Percentiles rank a stretch among this genome's conserved stretches.
Evolutionary conservation across 2,329 filamentous ascomycete species (phyloP).

Genomic region (Colletotrichum kahawae): DNA sequence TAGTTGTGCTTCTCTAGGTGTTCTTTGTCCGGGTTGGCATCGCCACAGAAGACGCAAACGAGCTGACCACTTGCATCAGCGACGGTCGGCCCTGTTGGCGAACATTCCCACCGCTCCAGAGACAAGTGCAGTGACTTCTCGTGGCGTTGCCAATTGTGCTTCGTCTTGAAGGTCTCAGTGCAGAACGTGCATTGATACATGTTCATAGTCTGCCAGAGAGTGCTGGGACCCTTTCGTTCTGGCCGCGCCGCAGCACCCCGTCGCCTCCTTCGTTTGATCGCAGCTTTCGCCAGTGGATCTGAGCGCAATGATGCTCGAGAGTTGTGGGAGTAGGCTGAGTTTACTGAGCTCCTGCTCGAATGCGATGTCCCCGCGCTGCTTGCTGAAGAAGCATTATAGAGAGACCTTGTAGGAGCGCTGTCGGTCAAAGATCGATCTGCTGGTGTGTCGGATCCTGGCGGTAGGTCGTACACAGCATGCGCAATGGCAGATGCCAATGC

Average conservation of each 20-base stretch:
- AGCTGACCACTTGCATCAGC: slow-evolving; percentile 37
- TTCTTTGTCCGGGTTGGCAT: slow-evolving; percentile 30
- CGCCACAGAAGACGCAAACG: slow-evolving; percentile 43
- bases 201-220: background rate
- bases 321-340: slow-evolving; percentile 17
- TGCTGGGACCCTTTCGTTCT: background rate
- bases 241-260: background rate
- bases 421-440: background rate
- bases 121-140: slow-evolving; percentile 49
- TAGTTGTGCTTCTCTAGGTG: slow-evolving; percentile 45
- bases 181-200: slow-evolving; percentile 51
- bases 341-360: slow-evolving; percentile 20
- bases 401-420: background rate
- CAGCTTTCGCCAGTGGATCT: background rate
- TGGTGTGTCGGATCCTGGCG: background rate
- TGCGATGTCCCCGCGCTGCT: slow-evolving; percentile 23
- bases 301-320: background rate
- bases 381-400: slow-evolving; percentile 21
- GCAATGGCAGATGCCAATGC: slow-evolving; percentile 26
- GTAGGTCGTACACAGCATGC: slow-evolving; percentile 4
- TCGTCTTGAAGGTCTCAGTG: slow-evolving; percentile 48
- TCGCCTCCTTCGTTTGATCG: background rate
- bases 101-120: slow-evolving; percentile 52
- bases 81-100: slow-evolving; percentile 26
- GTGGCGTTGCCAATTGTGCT: slow-evolving; percentile 54